Conservation (phyloP, 2,329 filamentous ascomycete species). For the Arthrobotrys conoides region DNA sequence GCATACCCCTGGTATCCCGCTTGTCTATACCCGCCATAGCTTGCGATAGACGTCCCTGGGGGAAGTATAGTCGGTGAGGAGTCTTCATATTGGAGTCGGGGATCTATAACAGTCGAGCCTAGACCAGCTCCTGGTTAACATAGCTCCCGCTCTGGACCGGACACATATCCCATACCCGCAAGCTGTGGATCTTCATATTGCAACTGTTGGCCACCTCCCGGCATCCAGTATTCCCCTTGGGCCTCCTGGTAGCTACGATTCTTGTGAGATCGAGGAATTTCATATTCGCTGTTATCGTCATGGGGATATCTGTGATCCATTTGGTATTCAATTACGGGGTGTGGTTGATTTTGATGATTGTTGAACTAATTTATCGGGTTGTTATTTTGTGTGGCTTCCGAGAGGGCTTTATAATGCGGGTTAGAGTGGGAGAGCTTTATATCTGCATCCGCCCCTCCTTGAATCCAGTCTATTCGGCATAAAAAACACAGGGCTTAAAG, state of each 20-base stretch:
- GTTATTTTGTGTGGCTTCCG: constrained; percentile 44
- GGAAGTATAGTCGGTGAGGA: constrained; percentile 44
- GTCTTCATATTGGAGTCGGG: constrained; percentile 26
- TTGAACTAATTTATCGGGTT: constrained; percentile 42
- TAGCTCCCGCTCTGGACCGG: constrained; percentile 28
- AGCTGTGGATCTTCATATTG: constrained; percentile 31
- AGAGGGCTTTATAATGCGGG: constrained; percentile 44
- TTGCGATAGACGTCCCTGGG: constrained; percentile 48
- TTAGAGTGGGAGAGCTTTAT: constrained; percentile 36
- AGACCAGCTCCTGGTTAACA: constrained; percentile 47
- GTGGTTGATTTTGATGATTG: constrained; percentile 27
- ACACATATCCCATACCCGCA: constrained; percentile 47
- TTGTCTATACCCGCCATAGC: constrained; percentile 39
- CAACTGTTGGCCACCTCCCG: constrained; percentile 18
- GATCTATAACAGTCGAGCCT: constrained; percentile 42
- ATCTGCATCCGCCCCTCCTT: constrained; percentile 37
- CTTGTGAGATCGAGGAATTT: neutral
- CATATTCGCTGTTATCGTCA: constrained; percentile 11
- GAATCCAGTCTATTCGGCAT: constrained; percentile 32
- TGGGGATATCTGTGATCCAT: constrained; percentile 46
- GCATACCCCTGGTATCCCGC: constrained; percentile 32
- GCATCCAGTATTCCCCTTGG: constrained; percentile 35
- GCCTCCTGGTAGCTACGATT: constrained; percentile 28
- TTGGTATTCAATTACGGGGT: constrained; percentile 14
- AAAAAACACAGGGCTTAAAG: constrained; percentile 34